Evolutionary conservation across 768 basidiomycete genomes (phyloP), one percentile per base, ranked within the genome.

Genomic region (Agaricus bisporus): DNA sequence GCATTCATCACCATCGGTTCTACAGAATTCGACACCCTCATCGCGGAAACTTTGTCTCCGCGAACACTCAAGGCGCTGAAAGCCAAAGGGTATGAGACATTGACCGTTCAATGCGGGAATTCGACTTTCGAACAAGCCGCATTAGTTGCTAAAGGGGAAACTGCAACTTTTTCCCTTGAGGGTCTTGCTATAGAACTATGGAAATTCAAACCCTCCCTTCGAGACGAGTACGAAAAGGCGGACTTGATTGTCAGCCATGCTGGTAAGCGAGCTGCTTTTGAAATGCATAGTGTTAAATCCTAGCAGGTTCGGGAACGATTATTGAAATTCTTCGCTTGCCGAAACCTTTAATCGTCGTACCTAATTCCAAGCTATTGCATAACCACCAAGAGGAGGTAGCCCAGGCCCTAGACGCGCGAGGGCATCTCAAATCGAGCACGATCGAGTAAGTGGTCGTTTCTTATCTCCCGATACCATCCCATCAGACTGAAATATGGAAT

Each of bases 371-470:
- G 0, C 72, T 99, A 28, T 78, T 95, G 66, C 86, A 97, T 66
- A 90, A 97, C 65, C 95, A 99, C 63, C 95, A 99, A 73, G 75
- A 83, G 50, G 92, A 99, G 63, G 74, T 99, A 5, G 92, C 95
- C 0, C 68, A 75, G 38, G 81, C 83, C 11, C 71, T 99, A 51
- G 73, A 74, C 14, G 66, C 64, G 15, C 74, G 80, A 35, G 77
- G 79, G 5, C 74, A 90, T 68, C 69, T 93, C 43, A 75, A 67
- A 55, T 68, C 81, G 20, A 75, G 83, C 1, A 77, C 73, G 12
- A 72, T 84, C 43, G 61, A 66, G 91, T 91, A 68, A 32, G 71
- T 87, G 70, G 20, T 15, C 48, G 43, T 29, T 51, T 14, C 15
- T 28, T 22, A 5, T 18, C 12, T 18, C 26, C 20, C 35, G 43